A percentile compares a stretch with the other conserved stretches of the same genome.
phyloP scores from a whole-genome alignment of 768 basidiomycete genomes.

The Pleurotus pulmonarius region DNA sequence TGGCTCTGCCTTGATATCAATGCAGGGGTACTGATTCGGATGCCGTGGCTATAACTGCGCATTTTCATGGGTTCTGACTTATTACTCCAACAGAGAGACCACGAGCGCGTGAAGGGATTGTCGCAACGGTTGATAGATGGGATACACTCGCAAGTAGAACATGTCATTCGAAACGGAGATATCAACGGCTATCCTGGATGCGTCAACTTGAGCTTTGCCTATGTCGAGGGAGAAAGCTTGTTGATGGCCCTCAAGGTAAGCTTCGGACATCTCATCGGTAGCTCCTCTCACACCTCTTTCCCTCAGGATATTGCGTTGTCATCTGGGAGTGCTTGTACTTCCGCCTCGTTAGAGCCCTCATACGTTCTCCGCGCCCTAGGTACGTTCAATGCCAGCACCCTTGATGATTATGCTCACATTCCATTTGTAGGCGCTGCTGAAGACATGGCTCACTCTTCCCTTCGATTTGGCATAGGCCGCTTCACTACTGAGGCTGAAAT shows the following conservation, averaged over 20 bases:
- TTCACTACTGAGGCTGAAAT: slow-evolving; percentile 98
- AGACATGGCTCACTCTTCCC: slow-evolving; percentile 97
- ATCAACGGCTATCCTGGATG: slow-evolving; percentile 91
- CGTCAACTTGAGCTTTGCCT: slow-evolving; percentile 92
- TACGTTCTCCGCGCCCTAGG: slow-evolving; percentile 96
- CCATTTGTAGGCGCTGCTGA: slow-evolving; percentile 75
- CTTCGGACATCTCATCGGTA: not conserved
- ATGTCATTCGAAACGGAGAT: slow-evolving; percentile 94
- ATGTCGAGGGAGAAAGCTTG: slow-evolving; percentile 96
- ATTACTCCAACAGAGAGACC: slow-evolving; percentile 63
- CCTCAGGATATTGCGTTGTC: slow-evolving; percentile 91
- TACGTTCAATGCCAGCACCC: slow-evolving; percentile 21
- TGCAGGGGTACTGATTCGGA: slow-evolving; percentile 92
- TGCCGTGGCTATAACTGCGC: not conserved
- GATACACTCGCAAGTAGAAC: slow-evolving; percentile 81
- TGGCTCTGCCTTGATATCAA: slow-evolving; percentile 61
- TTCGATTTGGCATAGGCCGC: slow-evolving; percentile 95
- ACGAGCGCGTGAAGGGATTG: slow-evolving; percentile 64
- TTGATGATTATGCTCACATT: not conserved
- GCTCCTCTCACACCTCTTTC: slow-evolving; percentile 4
- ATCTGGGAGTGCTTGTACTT: slow-evolving; percentile 97
- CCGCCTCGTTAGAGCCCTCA: slow-evolving; percentile 95
- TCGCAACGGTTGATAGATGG: slow-evolving; percentile 78
- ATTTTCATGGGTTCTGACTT: slow-evolving; percentile 10
- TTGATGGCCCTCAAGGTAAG: slow-evolving; percentile 94